phyloP scores from a whole-genome alignment of 192 early-diverging fungal genomes.

The Rhizoclosmatium globosum region DNA sequence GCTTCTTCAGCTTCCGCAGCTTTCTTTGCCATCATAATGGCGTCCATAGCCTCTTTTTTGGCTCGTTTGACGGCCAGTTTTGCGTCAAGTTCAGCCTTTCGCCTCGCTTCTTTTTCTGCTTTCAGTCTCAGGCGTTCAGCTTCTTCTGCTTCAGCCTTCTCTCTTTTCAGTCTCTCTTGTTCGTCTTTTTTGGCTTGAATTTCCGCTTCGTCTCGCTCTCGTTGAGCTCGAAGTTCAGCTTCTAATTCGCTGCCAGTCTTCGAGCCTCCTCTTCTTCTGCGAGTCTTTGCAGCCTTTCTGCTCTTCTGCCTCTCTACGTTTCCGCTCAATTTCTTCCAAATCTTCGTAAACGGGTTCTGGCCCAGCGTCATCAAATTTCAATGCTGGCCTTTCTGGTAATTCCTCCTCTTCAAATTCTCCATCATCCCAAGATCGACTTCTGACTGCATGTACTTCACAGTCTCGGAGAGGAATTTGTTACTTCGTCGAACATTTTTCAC shows the following conservation, averaged over 20 bases:
- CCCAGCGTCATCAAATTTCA: not conserved
- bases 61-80: constrained; percentile 35
- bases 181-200: constrained; percentile 17
- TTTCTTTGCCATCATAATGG: not conserved
- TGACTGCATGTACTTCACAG: not conserved
- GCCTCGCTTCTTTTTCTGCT: constrained; percentile 32
- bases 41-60: constrained; percentile 21
- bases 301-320: not conserved
- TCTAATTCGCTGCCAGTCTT: constrained; percentile 3
- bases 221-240: constrained; percentile 5
- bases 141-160: constrained; percentile 34
- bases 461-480: not conserved
- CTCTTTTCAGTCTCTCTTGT: constrained; percentile 11
- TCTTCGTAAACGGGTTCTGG: not conserved
- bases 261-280: constrained; percentile 1
- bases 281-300: constrained; percentile 3
- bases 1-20: constrained; percentile 26
- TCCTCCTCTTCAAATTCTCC: constrained; percentile 11
- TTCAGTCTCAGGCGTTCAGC: constrained; percentile 25
- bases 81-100: constrained; percentile 27
- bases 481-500: not conserved
- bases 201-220: constrained; percentile 27
- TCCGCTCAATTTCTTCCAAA: not conserved
- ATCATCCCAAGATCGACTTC: constrained; percentile 14
- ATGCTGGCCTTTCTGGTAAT: not conserved